A percentile compares a stretch with the other conserved stretches of the same genome.
phyloP scores from a whole-genome alignment of 371 early-diverging fungal species.

The Sporodiniella umbellata region DNA sequence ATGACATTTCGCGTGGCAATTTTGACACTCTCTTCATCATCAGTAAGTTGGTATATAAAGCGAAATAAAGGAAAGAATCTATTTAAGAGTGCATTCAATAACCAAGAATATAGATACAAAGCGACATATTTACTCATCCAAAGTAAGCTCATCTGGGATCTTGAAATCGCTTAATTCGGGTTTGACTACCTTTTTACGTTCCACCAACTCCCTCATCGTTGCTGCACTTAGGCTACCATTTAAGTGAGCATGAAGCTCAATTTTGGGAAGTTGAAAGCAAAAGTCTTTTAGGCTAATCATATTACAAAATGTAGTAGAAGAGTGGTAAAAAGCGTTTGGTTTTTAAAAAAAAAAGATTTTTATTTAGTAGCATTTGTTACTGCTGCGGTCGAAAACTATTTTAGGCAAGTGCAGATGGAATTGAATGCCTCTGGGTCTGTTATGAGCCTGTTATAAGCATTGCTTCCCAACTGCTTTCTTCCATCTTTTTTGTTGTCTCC shows the following conservation, averaged over 20 bases:
- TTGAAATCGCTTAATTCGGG: constrained; percentile 35
- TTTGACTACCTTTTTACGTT: constrained; percentile 34
- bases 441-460: constrained; percentile 23
- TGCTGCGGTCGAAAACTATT: background rate
- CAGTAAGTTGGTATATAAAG: constrained; percentile 56
- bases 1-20: constrained; percentile 46
- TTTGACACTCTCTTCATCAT: constrained; percentile 39
- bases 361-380: too few relatives aligned
- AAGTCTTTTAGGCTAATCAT: constrained; percentile 14
- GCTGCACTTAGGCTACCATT: constrained; percentile 55
- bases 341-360: too few relatives aligned
- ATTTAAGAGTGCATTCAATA: background rate
- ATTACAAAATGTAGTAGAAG: too few relatives aligned
- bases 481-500: constrained; percentile 38
- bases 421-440: constrained; percentile 22
- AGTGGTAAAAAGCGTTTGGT: too few relatives aligned
- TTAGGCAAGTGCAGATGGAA: constrained; percentile 21
- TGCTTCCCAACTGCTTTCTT: constrained; percentile 36
- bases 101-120: background rate
- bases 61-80: constrained; percentile 59
- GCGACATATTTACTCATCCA: constrained; percentile 27
- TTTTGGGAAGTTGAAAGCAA: constrained; percentile 46
- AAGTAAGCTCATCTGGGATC: constrained; percentile 33
- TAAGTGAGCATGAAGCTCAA: constrained; percentile 65
- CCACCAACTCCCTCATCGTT: constrained; percentile 41